Conservation (phyloP, 2,329 filamentous ascomycete genomes). For the Diaporthe sp. region DNA sequence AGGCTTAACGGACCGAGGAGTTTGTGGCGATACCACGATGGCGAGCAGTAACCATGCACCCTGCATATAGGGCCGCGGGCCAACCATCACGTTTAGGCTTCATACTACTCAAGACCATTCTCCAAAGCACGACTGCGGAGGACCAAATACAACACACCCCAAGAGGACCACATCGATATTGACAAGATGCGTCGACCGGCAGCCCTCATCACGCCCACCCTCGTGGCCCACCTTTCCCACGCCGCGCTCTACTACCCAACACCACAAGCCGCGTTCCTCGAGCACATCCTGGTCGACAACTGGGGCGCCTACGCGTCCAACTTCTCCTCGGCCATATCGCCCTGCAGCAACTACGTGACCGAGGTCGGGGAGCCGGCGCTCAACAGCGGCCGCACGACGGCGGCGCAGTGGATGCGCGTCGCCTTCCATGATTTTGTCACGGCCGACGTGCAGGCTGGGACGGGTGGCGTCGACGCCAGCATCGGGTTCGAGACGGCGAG, state of each 20-base stretch:
- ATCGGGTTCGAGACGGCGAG: constrained; percentile 44
- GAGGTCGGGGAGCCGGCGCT: not conserved
- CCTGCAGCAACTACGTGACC: constrained; percentile 24
- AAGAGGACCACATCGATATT: not conserved
- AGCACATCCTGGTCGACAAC: constrained; percentile 24
- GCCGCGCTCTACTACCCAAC: constrained; percentile 8
- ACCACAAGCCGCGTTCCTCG: not conserved
- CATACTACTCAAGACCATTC: accelerated
- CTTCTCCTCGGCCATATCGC: constrained; percentile 22
- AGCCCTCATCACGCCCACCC: not conserved
- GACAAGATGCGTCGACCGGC: not conserved
- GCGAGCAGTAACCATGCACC: not conserved
- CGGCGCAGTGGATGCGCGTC: constrained; percentile 41
- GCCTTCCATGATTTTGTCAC: constrained; percentile 44
- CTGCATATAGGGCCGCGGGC: not conserved
- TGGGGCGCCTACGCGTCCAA: constrained; percentile 23
- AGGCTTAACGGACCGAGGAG: too few species aligned
- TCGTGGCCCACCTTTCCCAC: not conserved
- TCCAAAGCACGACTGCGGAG: not conserved
- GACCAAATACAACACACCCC: too few species aligned
- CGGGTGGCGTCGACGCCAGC: constrained; percentile 44
- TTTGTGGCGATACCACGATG: not conserved
- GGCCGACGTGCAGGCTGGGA: constrained; percentile 40
- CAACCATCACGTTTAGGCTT: accelerated
- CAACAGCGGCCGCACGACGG: constrained; percentile 19